Evolutionary conservation across 208 protist species (phyloP), one percentile per base, ranked within the genome.

Genomic region (Crithidia fasciculata): DNA sequence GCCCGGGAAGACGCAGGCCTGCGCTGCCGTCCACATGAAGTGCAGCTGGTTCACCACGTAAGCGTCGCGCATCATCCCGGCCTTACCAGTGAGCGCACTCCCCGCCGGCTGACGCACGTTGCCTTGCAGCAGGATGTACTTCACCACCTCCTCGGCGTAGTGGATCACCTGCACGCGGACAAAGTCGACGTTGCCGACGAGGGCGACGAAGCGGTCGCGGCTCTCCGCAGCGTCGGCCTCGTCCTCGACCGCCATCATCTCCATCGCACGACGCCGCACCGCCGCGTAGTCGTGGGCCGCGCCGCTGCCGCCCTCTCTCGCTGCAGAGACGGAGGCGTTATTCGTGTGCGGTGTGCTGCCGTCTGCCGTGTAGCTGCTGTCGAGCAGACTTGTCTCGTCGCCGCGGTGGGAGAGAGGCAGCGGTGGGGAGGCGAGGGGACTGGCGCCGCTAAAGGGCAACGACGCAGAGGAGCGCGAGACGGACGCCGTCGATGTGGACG

Each of bases 111-210:
- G 82, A 4, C 43, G 69, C 68, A 39, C 68, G 69, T n/a, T 12
- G 54, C 19, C 47, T 47, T 76, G 57, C 1, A 40, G 5, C n/a
- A 88, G 65, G 0, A 92, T 63, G 28, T 77, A 59, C 56, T 61
- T 49, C 3, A 68, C 83, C 43, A 92, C 61, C 41, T 87, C 74
- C 28, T 83, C 74, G 8, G 87, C 66, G 50, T 89, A 67, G 59
- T 88, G 88, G 9, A 87, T 57, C 49, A 93, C 72, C 71, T 95
- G 87, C 37, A 92, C 76, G 13, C 84, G 86, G 52, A 95, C 55
- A 72, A 93, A 92, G 41, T 83, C 75, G 10, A 95, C 74, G 69
- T 89, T 91, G 9, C 85, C 87, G 7, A 84, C 49, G 9, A 93
- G 78, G 12, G 81, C 84, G 18, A 83, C 76, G 56, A 95, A 91